Evolutionary conservation across 495 filamentous ascomycete genomes (phyloP).

Genomic region (Penicillium dipodomyicola): DNA sequence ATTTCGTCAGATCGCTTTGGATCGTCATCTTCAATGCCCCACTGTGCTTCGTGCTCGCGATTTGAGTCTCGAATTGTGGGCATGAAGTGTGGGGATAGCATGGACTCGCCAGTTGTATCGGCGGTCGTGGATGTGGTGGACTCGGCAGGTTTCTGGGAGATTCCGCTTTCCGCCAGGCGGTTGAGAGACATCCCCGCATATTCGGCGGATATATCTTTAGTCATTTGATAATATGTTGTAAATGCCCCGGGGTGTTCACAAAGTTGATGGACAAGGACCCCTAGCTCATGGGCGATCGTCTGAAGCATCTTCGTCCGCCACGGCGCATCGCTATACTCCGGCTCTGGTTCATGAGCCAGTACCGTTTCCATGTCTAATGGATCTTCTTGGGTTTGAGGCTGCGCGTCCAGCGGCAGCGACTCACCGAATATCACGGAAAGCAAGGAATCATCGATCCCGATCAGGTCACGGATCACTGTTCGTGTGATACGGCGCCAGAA

Average conservation of each 20-base stretch:
- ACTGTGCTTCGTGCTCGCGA: slow-evolving; percentile 55
- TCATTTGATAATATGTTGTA: slow-evolving; percentile 61
- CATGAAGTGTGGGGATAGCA: slow-evolving; percentile 42
- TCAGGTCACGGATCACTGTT: slow-evolving; percentile 80
- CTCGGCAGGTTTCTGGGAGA: slow-evolving; percentile 15
- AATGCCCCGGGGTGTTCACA: slow-evolving; percentile 81
- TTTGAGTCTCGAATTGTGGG: slow-evolving; percentile 44
- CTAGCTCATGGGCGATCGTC: slow-evolving; percentile 82
- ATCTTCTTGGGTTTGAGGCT: slow-evolving; percentile 7
- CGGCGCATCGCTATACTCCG: slow-evolving; percentile 43
- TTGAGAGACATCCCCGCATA: slow-evolving; percentile 54
- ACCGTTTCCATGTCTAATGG: slow-evolving; percentile 33
- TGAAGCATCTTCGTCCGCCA: slow-evolving; percentile 81
- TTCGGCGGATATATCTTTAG: slow-evolving; percentile 40
- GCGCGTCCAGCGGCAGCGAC: slow-evolving; percentile 51
- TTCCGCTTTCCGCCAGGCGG: slow-evolving; percentile 30
- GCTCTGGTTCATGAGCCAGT: slow-evolving; percentile 35
- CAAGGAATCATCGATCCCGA: slow-evolving; percentile 84
- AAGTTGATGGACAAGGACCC: slow-evolving; percentile 75
- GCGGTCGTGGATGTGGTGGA: slow-evolving; percentile 19
- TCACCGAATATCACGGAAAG: slow-evolving; percentile 88
- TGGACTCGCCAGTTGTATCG: slow-evolving; percentile 29
- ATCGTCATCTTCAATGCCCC: slow-evolving; percentile 67
- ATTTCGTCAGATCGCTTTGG: slow-evolving; percentile 27
- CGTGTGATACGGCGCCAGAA: slow-evolving; percentile 81